These are phyloP conservation scores for Moesziomyces sp. DNA, from an alignment of 1,284 basidiomycete genomes.

Conservation along the genomic window DNA sequence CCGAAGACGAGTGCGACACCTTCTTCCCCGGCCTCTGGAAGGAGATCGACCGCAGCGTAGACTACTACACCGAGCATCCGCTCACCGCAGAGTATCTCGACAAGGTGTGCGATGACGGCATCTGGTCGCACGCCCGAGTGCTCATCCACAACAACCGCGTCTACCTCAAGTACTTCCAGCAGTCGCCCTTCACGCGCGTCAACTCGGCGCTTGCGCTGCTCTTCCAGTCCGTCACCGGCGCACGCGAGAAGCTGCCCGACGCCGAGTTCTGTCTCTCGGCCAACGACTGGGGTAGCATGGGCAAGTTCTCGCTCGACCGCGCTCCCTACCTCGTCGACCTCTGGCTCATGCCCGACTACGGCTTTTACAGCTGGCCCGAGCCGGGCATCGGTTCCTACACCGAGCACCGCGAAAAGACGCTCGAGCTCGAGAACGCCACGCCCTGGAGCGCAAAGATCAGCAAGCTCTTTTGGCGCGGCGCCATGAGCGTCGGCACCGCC, in stretches of 20 bases:
- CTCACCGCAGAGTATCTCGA: conserved; percentile 56
- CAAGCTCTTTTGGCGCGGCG: conserved; percentile 61
- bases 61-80: conserved; percentile 47
- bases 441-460: conserved; percentile 51
- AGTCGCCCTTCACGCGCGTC: conserved; percentile 53
- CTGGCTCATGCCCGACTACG: conserved; percentile 67
- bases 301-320: conserved; percentile 61
- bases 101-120: conserved; percentile 57
- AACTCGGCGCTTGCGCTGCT: conserved; percentile 55
- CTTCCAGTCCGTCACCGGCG: conserved; percentile 48
- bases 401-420: conserved; percentile 48
- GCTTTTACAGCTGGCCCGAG: conserved; percentile 62
- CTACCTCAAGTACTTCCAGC: conserved; percentile 58
- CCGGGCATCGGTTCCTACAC: conserved; percentile 60
- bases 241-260: conserved; percentile 60
- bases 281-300: conserved; percentile 61
- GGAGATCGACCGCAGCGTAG: conserved; percentile 55
- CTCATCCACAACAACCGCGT: conserved; percentile 62
- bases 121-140: conserved; percentile 59
- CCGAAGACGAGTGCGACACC: conserved; percentile 62
- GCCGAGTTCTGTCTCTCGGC: conserved; percentile 64
- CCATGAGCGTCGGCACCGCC: conserved; percentile 57
- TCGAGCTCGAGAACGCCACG: conserved; percentile 38
- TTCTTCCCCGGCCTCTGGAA: conserved; percentile 62
- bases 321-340: conserved; percentile 53